phyloP scores from a whole-genome alignment of 306 rosid genomes.

The Cucurbita ficifolia region DNA sequence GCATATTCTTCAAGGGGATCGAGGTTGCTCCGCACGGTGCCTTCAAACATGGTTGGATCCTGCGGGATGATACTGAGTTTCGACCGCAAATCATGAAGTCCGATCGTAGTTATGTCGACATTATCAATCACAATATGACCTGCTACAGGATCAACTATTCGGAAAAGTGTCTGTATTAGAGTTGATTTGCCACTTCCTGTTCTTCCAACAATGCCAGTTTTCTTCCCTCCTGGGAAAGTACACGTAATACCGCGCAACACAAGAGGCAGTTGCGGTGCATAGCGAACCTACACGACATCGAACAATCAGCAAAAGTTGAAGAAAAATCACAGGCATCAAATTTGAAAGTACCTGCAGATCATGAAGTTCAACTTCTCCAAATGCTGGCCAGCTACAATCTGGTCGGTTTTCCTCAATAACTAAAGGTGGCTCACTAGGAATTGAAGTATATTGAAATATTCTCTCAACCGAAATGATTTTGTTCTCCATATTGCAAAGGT shows the following conservation, averaged over 20 bases:
- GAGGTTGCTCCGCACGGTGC: slow-evolving; percentile 67
- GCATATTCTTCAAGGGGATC: slow-evolving; percentile 75
- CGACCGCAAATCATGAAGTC: slow-evolving; percentile 70
- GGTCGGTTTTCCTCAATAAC: slow-evolving; percentile 40
- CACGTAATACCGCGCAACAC: slow-evolving; percentile 68
- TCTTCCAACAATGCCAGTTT: slow-evolving; percentile 85
- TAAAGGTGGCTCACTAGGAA: slow-evolving; percentile 71
- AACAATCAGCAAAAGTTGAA: not conserved
- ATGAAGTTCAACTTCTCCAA: slow-evolving; percentile 53
- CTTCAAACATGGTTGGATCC: slow-evolving; percentile 95
- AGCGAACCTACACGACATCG: slow-evolving; percentile 44
- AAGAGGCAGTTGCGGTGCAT: slow-evolving; percentile 81
- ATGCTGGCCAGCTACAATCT: slow-evolving; percentile 50
- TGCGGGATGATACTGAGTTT: slow-evolving; percentile 83
- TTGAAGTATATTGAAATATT: slow-evolving; percentile 52
- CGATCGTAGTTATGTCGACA: slow-evolving; percentile 44
- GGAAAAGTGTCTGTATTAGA: slow-evolving; percentile 62
- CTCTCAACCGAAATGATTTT: slow-evolving; percentile 82
- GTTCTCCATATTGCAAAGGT: slow-evolving; percentile 52
- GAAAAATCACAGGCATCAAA: not conserved
- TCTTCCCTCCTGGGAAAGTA: slow-evolving; percentile 56
- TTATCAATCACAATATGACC: slow-evolving; percentile 52
- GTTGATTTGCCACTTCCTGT: slow-evolving; percentile 84
- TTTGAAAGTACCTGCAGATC: slow-evolving; percentile 45
- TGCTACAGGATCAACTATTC: slow-evolving; percentile 43